Percentiles rank a stretch among this genome's conserved stretches.
phyloP scores from a whole-genome alignment of 2,329 filamentous ascomycete species.

The Aciculosporium take region DNA sequence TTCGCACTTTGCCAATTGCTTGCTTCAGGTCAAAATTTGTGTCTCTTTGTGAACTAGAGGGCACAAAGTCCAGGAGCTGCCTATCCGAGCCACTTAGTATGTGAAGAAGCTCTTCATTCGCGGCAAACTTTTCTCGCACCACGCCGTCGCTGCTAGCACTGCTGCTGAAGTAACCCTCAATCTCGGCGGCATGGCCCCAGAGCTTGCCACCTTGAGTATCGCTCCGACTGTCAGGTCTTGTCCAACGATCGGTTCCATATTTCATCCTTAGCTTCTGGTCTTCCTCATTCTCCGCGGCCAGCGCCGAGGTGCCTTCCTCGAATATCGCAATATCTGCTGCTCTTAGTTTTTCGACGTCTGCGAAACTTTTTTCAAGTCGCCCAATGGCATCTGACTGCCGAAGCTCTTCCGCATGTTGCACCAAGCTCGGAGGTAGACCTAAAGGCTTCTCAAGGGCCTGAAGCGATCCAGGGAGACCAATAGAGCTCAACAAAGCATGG shows the following conservation, averaged over 20 bases:
- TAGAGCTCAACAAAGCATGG: slow-evolving; percentile 62
- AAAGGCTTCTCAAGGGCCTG: slow-evolving; percentile 92
- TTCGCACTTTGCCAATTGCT: slow-evolving; percentile 62
- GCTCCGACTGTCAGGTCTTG: slow-evolving; percentile 49
- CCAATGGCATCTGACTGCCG: slow-evolving; percentile 78
- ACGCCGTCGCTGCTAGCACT: slow-evolving; percentile 40
- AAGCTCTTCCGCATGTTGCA: slow-evolving; percentile 87
- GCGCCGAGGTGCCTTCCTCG: slow-evolving; percentile 64
- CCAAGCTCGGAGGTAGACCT: slow-evolving; percentile 69
- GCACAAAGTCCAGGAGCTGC: slow-evolving; percentile 76
- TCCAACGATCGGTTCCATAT: slow-evolving; percentile 81
- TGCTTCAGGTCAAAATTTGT: slow-evolving; percentile 71
- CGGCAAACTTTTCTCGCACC: slow-evolving; percentile 65
- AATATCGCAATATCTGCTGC: slow-evolving; percentile 64
- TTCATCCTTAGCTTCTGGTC: slow-evolving; percentile 61
- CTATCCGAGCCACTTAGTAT: slow-evolving; percentile 69
- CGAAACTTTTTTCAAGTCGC: slow-evolving; percentile 62
- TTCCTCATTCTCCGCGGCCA: slow-evolving; percentile 70
- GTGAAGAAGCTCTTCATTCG: slow-evolving; percentile 59
- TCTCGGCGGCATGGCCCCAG: slow-evolving; percentile 61
- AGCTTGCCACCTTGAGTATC: slow-evolving; percentile 56
- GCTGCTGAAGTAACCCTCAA: slow-evolving; percentile 70
- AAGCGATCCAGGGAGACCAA: slow-evolving; percentile 82
- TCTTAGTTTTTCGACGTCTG: slow-evolving; percentile 84
- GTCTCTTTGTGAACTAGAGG: slow-evolving; percentile 63